These are phyloP conservation scores for Diversispora eburnea DNA, from an alignment of 192 early-diverging fungal species.

Conservation along the genomic window DNA sequence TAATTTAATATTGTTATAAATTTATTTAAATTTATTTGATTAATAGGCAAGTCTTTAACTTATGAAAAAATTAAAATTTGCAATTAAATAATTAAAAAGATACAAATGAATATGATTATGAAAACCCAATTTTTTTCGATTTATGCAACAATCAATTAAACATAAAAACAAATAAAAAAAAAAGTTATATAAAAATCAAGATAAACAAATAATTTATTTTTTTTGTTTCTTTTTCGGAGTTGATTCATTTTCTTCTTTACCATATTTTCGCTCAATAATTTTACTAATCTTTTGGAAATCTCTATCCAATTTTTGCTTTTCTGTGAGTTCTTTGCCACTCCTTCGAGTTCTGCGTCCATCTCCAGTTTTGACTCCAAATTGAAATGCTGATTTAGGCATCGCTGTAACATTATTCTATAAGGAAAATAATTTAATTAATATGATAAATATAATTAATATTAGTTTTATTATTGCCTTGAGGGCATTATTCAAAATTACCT, in stretches of 20 bases:
- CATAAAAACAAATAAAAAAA: too few species aligned
- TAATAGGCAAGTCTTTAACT: too few species aligned
- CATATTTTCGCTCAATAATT: conserved; percentile 50
- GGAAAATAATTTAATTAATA: neutral
- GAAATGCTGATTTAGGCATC: conserved; percentile 70
- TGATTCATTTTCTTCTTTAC: conserved; percentile 19
- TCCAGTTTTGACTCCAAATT: conserved; percentile 70
- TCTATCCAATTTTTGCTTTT: conserved; percentile 48
- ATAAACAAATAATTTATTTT: neutral
- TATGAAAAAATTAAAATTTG: too few species aligned
- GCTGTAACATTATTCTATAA: conserved; percentile 56
- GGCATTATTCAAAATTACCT: conserved; percentile 26
- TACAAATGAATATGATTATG: too few species aligned
- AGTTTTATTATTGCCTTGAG: neutral
- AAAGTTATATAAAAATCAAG: too few species aligned
- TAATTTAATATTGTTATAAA: too few species aligned
- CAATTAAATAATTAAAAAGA: too few species aligned
- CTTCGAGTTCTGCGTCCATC: conserved; percentile 59
- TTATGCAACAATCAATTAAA: too few species aligned
- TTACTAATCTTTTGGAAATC: conserved; percentile 47
- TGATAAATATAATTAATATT: neutral
- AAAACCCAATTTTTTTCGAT: too few species aligned
- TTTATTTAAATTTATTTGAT: too few species aligned
- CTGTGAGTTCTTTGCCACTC: conserved; percentile 39
- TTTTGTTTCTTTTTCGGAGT: conserved; percentile 7